Conservation (phyloP, 306 rosid genomes). For the Purshia tridentata region DNA sequence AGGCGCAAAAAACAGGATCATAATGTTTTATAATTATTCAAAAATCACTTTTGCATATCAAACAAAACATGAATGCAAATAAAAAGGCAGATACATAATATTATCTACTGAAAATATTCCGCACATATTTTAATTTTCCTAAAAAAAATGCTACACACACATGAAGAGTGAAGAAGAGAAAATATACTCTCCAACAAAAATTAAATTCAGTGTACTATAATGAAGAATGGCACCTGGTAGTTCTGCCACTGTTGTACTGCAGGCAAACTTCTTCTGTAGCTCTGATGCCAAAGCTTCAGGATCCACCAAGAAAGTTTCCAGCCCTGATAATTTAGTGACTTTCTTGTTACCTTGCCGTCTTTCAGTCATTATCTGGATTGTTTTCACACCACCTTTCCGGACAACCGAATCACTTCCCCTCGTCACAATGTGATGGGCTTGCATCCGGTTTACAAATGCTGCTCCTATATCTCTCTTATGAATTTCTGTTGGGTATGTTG, state of each 20-base stretch:
- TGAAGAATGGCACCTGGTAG: constrained; percentile 61
- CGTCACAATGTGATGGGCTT: constrained; percentile 79
- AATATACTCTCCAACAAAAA: neutral
- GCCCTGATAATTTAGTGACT: constrained; percentile 82
- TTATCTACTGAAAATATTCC: neutral
- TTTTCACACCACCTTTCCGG: constrained; percentile 81
- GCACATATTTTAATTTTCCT: neutral
- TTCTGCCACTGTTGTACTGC: constrained; percentile 84
- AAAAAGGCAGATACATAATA: neutral
- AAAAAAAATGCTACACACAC: neutral
- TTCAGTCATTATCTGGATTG: constrained; percentile 85
- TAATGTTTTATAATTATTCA: neutral
- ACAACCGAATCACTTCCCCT: constrained; percentile 82
- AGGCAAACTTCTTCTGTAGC: constrained; percentile 92
- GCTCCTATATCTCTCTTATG: constrained; percentile 80
- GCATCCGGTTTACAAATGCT: constrained; percentile 77
- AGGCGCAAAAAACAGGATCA: neutral
- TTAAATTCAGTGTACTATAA: neutral
- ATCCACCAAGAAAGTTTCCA: constrained; percentile 82
- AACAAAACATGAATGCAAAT: neutral
- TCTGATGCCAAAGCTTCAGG: constrained; percentile 88
- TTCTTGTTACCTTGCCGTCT: constrained; percentile 92
- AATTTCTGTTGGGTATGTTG: constrained; percentile 80
- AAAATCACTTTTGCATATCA: neutral
- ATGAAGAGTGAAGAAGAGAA: neutral